Evolutionary conservation across 768 basidiomycete genomes (phyloP).

Genomic region (Chlorophyllum brunneum): DNA sequence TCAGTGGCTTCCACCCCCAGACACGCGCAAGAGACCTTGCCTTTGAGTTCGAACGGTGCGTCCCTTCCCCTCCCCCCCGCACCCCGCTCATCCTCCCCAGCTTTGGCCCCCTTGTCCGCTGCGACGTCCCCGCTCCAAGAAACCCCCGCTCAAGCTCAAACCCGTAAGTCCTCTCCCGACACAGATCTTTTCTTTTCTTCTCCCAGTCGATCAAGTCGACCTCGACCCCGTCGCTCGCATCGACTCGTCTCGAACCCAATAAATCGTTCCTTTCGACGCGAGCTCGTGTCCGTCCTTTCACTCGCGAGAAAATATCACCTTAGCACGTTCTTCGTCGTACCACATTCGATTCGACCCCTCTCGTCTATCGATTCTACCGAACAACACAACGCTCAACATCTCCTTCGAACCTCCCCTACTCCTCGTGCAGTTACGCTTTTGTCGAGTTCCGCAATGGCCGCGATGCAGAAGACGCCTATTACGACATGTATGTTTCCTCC

Average conservation of each 20-base stretch:
- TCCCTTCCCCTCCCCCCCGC: constrained; percentile 10
- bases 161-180: constrained; percentile 62
- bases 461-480: constrained; percentile 36
- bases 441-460: constrained; percentile 33
- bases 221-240: constrained; percentile 3
- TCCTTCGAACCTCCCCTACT: constrained; percentile 31
- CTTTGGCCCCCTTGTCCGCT: constrained; percentile 79
- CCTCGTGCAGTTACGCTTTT: constrained; percentile 34
- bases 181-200: constrained; percentile 17
- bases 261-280: constrained; percentile 1
- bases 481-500: constrained; percentile 29
- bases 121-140: constrained; percentile 86
- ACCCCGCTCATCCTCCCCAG: constrained; percentile 31
- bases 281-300: constrained; percentile 9
- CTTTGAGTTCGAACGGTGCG: constrained; percentile 82
- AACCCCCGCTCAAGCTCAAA: constrained; percentile 71
- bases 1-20: constrained; percentile 80
- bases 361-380: constrained; percentile 10
- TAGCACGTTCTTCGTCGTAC: background rate
- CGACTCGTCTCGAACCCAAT: constrained; percentile 26
- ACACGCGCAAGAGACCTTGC: constrained; percentile 83
- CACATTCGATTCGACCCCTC: constrained; percentile 7
- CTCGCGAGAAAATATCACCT: constrained; percentile 3
- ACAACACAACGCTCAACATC: constrained; percentile 17
- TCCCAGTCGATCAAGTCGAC: constrained; percentile 17